phyloP scores from a whole-genome alignment of 371 early-diverging fungal genomes.

The Batrachochytrium dendrobatidis region DNA sequence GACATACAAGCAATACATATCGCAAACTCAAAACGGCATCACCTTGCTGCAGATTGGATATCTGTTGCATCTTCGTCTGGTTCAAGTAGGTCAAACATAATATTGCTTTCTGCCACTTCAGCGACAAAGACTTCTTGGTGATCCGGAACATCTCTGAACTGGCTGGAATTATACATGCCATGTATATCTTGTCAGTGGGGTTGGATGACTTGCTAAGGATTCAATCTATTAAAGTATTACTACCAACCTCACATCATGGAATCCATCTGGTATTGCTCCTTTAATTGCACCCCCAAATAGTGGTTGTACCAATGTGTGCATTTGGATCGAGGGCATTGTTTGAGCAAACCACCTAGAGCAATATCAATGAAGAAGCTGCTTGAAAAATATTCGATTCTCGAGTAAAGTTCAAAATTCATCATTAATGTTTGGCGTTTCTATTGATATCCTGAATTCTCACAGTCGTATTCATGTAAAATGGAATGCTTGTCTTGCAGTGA shows the following conservation, averaged over 20 bases:
- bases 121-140: constrained; percentile 88
- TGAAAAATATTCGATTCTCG: no score
- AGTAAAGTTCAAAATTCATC: no score
- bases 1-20: not conserved
- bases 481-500: no score
- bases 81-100: constrained; percentile 79
- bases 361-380: no score
- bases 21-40: not conserved
- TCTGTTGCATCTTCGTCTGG: constrained; percentile 5
- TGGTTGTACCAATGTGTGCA: constrained; percentile 2
- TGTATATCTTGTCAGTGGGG: not conserved
- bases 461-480: no score
- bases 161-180: constrained; percentile 43
- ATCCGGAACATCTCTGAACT: constrained; percentile 76
- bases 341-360: no score
- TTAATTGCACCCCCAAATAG: constrained; percentile 70
- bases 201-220: not conserved
- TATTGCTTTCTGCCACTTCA: constrained; percentile 60
- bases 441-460: no score
- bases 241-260: constrained; percentile 58
- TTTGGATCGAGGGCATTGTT: not conserved
- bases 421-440: no score
- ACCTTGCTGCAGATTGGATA: constrained; percentile 53
- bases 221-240: no score
- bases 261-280: constrained; percentile 44